phyloP scores from a whole-genome alignment of 106 monocot species.

The Acanthochlamys bracteata region DNA sequence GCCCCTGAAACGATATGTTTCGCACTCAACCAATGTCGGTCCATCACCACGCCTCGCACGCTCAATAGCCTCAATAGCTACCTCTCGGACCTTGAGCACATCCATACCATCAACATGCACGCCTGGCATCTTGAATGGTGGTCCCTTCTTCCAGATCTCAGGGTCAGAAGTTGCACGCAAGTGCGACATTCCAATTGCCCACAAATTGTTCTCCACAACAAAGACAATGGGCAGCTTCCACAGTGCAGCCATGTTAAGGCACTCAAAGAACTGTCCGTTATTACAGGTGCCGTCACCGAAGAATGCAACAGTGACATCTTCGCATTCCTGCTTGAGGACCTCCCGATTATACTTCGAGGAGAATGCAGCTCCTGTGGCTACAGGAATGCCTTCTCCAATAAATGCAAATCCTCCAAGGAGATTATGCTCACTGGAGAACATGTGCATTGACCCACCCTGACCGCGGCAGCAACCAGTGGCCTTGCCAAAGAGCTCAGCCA shows the following conservation, averaged over 20 bases:
- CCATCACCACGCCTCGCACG: conserved; percentile 97
- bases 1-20: conserved; percentile 80
- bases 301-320: conserved; percentile 68
- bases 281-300: conserved; percentile 97
- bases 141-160: conserved; percentile 93
- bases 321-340: conserved; percentile 55
- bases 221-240: conserved; percentile 99
- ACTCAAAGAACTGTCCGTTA: conserved; percentile 98
- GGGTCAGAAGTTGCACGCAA: conserved; percentile 81
- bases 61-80: conserved; percentile 70
- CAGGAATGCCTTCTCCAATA: conserved; percentile 96
- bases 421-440: conserved; percentile 81
- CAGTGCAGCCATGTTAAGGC: conserved; percentile 92
- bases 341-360: conserved; percentile 69
- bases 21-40: conserved; percentile 85
- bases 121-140: conserved; percentile 87
- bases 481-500: conserved; percentile 98
- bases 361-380: conserved; percentile 91
- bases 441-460: conserved; percentile 99
- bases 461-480: conserved; percentile 98
- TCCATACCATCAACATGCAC: conserved; percentile 98
- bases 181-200: conserved; percentile 96
- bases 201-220: conserved; percentile 96
- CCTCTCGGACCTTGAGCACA: conserved; percentile 89
- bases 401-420: conserved; percentile 91